Evolutionary conservation across 495 filamentous ascomycete genomes (phyloP), one percentile per base, ranked within the genome.

Genomic region (Penicillium paxilli): DNA sequence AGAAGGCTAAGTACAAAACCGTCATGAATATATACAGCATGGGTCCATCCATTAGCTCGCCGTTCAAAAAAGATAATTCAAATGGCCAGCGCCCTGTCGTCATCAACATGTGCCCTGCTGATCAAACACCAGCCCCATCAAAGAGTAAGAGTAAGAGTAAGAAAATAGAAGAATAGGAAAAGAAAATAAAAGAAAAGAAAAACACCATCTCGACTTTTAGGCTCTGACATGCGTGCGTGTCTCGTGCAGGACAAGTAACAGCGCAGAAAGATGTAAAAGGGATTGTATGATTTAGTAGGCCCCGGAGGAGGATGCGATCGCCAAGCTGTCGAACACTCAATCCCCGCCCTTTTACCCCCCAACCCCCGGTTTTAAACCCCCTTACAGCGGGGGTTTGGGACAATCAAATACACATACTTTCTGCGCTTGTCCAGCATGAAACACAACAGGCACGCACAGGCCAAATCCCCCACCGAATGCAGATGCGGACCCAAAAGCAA

Each of bases 401-500:
- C 9, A 33, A 16, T 26, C 40, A 16, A 19, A 45, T 26, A 44
- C 35, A 16, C 26, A 45, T 26, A 44, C 35, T 26, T 14, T 35
- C 26, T 49, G 46, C 24, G 44, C 40, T 32, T 26, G 50, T 46
- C 37, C 21, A 32, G 38, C 30, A 38, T 42, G 19, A 45, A 38
- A 53, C 23, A 38, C 35, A 38, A 14, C 16, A 12, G 30, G 50
- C 35, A 51, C 37, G 37, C 47, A 51, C 44, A 55, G 25, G 25
- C 24, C 17, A 20, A 45, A 44, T 48, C 50, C 23, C 45, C 55
- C 44, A 33, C 33, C 52, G 16, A 55, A 62, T 58, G 55, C 59
- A 62, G 38, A 62, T 62, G 49, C 55, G 54, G 42, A 30, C 30
- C 24, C 42, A 57, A n/a, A 41, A 49, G 54, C 23, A 49, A 49